phyloP scores from a whole-genome alignment of 1,139 yeast genomes.

The Kodamaea fungicola region DNA sequence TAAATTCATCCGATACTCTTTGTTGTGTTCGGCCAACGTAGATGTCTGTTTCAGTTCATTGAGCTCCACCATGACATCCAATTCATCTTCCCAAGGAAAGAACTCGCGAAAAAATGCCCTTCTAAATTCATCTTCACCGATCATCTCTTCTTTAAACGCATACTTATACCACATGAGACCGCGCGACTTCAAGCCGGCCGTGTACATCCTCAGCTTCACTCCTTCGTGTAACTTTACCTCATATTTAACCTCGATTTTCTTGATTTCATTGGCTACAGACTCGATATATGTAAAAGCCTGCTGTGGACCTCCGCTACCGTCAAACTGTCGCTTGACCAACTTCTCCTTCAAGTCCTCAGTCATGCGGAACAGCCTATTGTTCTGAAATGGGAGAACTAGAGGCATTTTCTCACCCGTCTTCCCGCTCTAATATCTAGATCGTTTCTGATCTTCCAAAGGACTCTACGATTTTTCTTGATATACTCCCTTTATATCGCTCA shows the following conservation, averaged over 20 bases:
- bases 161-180: background rate
- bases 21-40: background rate
- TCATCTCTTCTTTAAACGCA: background rate
- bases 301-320: background rate
- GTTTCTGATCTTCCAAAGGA: too few species aligned
- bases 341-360: too few species aligned
- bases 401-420: background rate
- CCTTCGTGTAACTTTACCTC: background rate
- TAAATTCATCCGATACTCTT: background rate
- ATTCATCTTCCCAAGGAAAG: constrained; percentile 1
- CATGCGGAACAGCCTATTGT: too few species aligned
- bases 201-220: background rate
- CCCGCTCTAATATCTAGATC: too few species aligned
- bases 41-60: background rate
- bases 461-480: too few species aligned
- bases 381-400: background rate
- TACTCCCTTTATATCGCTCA: too few species aligned
- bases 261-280: background rate
- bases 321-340: too few species aligned
- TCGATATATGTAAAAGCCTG: background rate
- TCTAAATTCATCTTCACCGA: background rate
- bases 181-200: background rate
- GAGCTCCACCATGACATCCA: background rate
- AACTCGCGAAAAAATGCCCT: background rate
- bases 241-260: background rate